Evolutionary conservation across 2,329 filamentous ascomycete genomes (phyloP), one percentile per base, ranked within the genome.

Genomic region (Ophiostoma montium): DNA sequence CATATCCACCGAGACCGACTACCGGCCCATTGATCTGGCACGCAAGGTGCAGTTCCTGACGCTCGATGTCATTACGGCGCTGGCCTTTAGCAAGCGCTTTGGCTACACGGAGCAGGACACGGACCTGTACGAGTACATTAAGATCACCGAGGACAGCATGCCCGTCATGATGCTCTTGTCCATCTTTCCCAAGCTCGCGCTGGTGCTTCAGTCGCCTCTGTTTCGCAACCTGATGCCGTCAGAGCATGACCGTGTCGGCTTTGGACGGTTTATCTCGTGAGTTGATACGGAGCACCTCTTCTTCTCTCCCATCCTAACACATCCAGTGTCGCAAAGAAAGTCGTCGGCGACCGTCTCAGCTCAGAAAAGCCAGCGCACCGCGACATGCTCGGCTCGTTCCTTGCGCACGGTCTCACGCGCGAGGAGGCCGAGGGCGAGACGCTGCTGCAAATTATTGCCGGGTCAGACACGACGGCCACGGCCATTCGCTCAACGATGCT

Each of bases 41-140:
- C 62, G 62, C 31, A 71, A 72, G 48, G 65, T 70, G 2, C 70
- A 74, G 49, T 76, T 67, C 60, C 68, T 76, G 42, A 75, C 73
- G 1, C 61, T 77, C 3, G 74, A 78, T 53, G 70, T 76, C 35
- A 74, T 78, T 52, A 71, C 67, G 21, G 64, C 67, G 3, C 57
- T 78, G 12, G 71, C 69, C 0, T 70, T 76, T 27, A 74, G 73
- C 38, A 57, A 66, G 43, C 59, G 65, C 4, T 71, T 75, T 46
- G 70, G 71, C 10, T 72, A 69, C 54, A 58, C 73, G 4, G 62
- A 65, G 7, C 52, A 62, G 15, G 68, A 76, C 57, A 56, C 60
- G 6, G 72, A 76, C 52, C 58, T 66, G 1, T 68, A 67, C 50
- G 63, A 61, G 38, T 74, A 71, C 57, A 67, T 72, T 33, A 50